Base-by-base conservation (phyloP, 257 asterid species). In the Solanum boliviense region DNA sequence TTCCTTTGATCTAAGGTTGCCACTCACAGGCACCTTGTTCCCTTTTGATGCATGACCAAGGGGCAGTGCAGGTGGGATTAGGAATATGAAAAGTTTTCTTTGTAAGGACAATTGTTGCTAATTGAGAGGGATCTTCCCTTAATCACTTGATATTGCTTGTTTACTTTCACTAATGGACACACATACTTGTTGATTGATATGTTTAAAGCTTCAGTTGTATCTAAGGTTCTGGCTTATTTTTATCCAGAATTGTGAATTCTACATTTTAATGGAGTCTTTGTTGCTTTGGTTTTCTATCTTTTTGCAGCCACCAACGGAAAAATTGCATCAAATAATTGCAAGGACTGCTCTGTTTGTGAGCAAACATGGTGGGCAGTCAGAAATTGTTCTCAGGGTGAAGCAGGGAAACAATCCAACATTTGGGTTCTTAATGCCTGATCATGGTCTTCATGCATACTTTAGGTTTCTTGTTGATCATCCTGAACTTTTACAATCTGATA, bases 21-120 rank as follows among this genome's bases (percentile, higher is more conserved):
- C 96, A 91, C 92, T 89, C 98, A 91, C 92, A 88, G 98, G 94
- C 94, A 94, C 95, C 95, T 95, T 94, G 94, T 93, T 92, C 92
- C 95, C 95, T 91, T 95, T 95, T 94, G 93, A 94, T 94, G 95
- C 96, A 93, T 93, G 95, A 90, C 89, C 92, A 90, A 93, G 88
- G 92, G 93, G 94, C 95, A 81, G 93, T 91, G 93, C 96, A 95
- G 98, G 99, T 95, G 98, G 99, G 99, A 92, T 97, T 95, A 93
- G 98, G 94, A 93, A 90, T 92, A 86, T 93, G 89, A 91, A 87
- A 91, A 56, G 44, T 88, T 93, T 90, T 90, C 92, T 86, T 93
- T 91, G 86, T 85, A 91, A 92, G 91, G 94, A 92, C 93, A 88
- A 88, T 90, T 91, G 91, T 92, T 91, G 84, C 93, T 84, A 82